phyloP scores from a whole-genome alignment of 192 early-diverging fungal genomes.

The Paraglomus occultum region DNA sequence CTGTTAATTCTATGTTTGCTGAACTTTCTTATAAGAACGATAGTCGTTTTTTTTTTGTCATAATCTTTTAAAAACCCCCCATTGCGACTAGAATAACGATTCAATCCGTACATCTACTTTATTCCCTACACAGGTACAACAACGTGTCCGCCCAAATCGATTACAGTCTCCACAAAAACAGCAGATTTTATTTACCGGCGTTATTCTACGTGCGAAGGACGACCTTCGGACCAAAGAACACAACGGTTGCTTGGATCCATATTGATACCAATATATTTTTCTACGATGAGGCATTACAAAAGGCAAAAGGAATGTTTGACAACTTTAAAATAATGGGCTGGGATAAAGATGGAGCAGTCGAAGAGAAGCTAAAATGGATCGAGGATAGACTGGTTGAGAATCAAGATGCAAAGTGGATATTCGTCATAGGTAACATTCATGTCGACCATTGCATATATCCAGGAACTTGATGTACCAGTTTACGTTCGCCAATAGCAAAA shows the following conservation, averaged over 20 bases:
- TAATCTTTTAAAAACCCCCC: too few relatives aligned
- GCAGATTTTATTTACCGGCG: slow-evolving; percentile 14
- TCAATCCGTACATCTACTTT: too few relatives aligned
- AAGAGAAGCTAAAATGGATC: slow-evolving; percentile 19
- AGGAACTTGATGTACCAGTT: too few relatives aligned
- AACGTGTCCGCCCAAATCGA: slow-evolving; percentile 22
- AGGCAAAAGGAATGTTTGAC: background rate
- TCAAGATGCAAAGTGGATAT: slow-evolving; percentile 25
- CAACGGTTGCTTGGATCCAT: slow-evolving; percentile 12
- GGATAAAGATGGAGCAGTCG: background rate
- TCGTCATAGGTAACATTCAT: slow-evolving; percentile 1
- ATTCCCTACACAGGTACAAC: slow-evolving; percentile 11
- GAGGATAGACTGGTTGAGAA: slow-evolving; percentile 8
- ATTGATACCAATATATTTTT: slow-evolving; percentile 25
- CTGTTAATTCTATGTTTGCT: too few relatives aligned
- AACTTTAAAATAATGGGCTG: slow-evolving; percentile 5
- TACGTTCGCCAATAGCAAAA: too few relatives aligned
- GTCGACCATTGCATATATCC: too few relatives aligned
- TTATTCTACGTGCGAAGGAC: slow-evolving; percentile 17
- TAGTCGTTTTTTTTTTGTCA: too few relatives aligned
- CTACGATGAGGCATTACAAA: background rate
- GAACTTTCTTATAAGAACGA: too few relatives aligned
- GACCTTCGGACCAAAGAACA: slow-evolving; percentile 1
- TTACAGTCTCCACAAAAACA: slow-evolving; percentile 3
- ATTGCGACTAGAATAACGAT: too few relatives aligned